Percentiles rank a stretch among this genome's conserved stretches.
These are phyloP conservation scores for Claviceps lovelessii DNA, from an alignment of 2,329 filamentous ascomycete genomes.

Conservation along the genomic window DNA sequence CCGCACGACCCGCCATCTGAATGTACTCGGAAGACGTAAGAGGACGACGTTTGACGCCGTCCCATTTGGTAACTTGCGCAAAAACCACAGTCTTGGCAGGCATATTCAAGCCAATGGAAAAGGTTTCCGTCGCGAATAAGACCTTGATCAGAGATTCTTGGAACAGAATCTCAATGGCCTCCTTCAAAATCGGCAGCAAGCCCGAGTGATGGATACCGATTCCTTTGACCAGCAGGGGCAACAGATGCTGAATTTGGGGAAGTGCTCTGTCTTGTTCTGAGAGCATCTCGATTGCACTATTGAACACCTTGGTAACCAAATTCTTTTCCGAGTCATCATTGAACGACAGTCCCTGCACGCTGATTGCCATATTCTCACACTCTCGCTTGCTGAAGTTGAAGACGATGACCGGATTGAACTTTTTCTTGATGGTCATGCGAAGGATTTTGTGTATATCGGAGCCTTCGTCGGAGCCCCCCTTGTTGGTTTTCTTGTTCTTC, in stretches of 20 bases:
- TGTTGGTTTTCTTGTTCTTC: conserved; percentile 84
- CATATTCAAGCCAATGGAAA: conserved; percentile 98
- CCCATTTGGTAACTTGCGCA: conserved; percentile 89
- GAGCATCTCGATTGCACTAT: conserved; percentile 80
- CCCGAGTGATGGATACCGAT: conserved; percentile 97
- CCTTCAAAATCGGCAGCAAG: conserved; percentile 86
- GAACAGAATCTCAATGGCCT: conserved; percentile 97
- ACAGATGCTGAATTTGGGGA: conserved; percentile 78
- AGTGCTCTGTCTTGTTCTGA: conserved; percentile 82
- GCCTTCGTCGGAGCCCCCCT: conserved; percentile 61
- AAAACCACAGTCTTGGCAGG: conserved; percentile 99
- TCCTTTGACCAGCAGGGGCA: conserved; percentile 77
- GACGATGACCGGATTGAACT: conserved; percentile 94
- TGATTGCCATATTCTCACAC: conserved; percentile 78
- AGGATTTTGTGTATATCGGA: conserved; percentile 95
- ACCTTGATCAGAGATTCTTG: conserved; percentile 97
- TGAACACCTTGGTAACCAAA: conserved; percentile 88
- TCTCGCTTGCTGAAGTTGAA: conserved; percentile 99
- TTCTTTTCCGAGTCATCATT: conserved; percentile 92
- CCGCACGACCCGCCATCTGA: conserved; percentile 95
- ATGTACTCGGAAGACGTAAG: conserved; percentile 93
- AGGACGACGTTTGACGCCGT: conserved; percentile 66
- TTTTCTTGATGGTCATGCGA: conserved; percentile 96
- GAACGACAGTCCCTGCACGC: conserved; percentile 78
- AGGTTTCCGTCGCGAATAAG: conserved; percentile 93